phyloP scores from a whole-genome alignment of 345 rosid species.

The Angophora floribunda region DNA sequence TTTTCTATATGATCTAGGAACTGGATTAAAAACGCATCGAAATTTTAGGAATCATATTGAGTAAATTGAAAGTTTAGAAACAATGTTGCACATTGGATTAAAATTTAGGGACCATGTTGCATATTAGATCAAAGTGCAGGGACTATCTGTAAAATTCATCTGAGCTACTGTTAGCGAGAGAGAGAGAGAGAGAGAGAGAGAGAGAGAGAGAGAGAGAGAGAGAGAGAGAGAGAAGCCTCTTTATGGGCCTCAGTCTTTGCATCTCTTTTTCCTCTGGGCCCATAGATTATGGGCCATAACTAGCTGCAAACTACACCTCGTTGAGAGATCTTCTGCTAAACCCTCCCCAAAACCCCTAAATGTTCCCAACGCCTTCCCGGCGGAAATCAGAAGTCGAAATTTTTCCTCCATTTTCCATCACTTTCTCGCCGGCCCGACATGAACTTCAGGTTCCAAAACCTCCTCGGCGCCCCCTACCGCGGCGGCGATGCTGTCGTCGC shows the following conservation, averaged over 20 bases:
- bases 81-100: fast-evolving
- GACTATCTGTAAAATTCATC: neutral
- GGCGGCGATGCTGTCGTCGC: constrained; percentile 73
- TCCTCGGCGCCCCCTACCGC: constrained; percentile 83
- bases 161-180: neutral
- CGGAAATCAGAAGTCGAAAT: neutral
- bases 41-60: too few relatives aligned
- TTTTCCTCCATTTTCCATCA: neutral
- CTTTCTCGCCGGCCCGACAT: constrained; percentile 9
- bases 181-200: neutral
- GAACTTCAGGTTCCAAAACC: constrained; percentile 84
- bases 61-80: too few relatives aligned
- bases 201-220: neutral
- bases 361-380: neutral
- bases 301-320: neutral
- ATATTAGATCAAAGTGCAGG: fast-evolving
- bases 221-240: neutral
- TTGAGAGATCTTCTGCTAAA: neutral
- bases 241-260: neutral
- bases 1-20: too few relatives aligned
- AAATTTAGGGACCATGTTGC: fast-evolving
- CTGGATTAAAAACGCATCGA: fast-evolving
- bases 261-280: neutral
- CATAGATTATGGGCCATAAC: too few relatives aligned
- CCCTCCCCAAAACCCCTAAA: neutral